Conservation (phyloP, 2,329 filamentous ascomycete species). For the Phyllosticta capitalensis region DNA sequence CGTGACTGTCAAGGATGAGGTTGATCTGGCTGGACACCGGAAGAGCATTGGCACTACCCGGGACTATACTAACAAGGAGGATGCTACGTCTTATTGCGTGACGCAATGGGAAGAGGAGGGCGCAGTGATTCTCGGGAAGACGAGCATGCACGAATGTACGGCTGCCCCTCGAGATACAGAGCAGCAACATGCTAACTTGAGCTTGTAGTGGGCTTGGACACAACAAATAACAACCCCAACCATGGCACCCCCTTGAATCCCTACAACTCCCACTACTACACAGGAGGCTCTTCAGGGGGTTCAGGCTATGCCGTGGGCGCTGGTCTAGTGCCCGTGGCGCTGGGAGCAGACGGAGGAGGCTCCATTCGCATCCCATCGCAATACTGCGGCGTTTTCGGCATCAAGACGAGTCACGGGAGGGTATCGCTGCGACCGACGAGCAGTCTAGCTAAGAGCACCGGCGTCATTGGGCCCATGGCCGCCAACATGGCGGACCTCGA, state of each 20-base stretch:
- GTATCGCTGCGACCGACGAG: constrained; percentile 50
- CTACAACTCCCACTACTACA: constrained; percentile 66
- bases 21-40: constrained; percentile 60
- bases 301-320: constrained; percentile 60
- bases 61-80: constrained; percentile 42
- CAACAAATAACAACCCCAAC: constrained; percentile 70
- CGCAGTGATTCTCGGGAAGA: constrained; percentile 65
- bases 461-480: constrained; percentile 66
- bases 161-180: constrained; percentile 25
- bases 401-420: constrained; percentile 70
- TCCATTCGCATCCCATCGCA: constrained; percentile 63
- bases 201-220: constrained; percentile 45
- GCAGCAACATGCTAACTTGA: neutral
- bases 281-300: constrained; percentile 72
- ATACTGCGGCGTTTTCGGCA: constrained; percentile 72
- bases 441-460: constrained; percentile 51
- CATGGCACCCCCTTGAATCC: constrained; percentile 64
- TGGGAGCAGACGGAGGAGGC: constrained; percentile 65
- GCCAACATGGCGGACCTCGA: constrained; percentile 68
- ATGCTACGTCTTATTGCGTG: constrained; percentile 60
- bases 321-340: constrained; percentile 63
- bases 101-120: constrained; percentile 63
- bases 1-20: constrained; percentile 75
- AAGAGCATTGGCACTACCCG: constrained; percentile 56
- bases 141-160: constrained; percentile 61